These are phyloP conservation scores for Dorcoceras hygrometricum DNA, from an alignment of 257 asterid species.

Conservation along the genomic window DNA sequence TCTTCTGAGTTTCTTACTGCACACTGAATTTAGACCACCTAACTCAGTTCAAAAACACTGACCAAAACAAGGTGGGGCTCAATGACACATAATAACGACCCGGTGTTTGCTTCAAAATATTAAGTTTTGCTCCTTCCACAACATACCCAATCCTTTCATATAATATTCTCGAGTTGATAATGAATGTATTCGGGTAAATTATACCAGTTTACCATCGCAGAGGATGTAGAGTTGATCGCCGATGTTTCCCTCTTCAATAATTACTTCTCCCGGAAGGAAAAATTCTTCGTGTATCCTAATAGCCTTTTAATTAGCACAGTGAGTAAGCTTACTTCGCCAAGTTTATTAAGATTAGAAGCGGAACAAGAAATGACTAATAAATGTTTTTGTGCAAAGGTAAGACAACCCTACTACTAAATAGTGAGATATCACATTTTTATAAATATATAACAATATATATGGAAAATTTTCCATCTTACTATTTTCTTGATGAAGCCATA, in stretches of 20 bases:
- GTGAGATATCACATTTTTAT: too few relatives aligned
- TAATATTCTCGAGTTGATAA: too few relatives aligned
- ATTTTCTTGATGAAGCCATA: constrained; percentile 53
- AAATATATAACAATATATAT: too few relatives aligned
- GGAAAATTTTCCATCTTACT: constrained; percentile 34
- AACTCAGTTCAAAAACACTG: neutral
- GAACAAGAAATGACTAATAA: neutral
- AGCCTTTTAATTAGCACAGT: constrained; percentile 35
- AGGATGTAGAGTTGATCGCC: constrained; percentile 62
- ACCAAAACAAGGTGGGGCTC: too few relatives aligned
- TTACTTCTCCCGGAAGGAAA: constrained; percentile 70
- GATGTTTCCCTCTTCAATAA: constrained; percentile 50
- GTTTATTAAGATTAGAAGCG: neutral
- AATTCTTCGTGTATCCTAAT: constrained; percentile 56
- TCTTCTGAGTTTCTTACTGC: constrained; percentile 46
- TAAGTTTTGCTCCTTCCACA: too few relatives aligned
- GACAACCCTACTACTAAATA: too few relatives aligned
- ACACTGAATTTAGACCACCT: constrained; percentile 37
- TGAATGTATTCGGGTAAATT: neutral
- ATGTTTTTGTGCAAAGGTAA: too few relatives aligned
- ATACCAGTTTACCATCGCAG: constrained; percentile 62
- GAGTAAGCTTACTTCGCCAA: neutral
- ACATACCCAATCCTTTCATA: too few relatives aligned
- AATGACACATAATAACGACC: too few relatives aligned
- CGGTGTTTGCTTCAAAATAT: too few relatives aligned